These are phyloP conservation scores for Diphasiastrum complanatum DNA, from an alignment of 83 land plant genomes.

Conservation along the genomic window DNA sequence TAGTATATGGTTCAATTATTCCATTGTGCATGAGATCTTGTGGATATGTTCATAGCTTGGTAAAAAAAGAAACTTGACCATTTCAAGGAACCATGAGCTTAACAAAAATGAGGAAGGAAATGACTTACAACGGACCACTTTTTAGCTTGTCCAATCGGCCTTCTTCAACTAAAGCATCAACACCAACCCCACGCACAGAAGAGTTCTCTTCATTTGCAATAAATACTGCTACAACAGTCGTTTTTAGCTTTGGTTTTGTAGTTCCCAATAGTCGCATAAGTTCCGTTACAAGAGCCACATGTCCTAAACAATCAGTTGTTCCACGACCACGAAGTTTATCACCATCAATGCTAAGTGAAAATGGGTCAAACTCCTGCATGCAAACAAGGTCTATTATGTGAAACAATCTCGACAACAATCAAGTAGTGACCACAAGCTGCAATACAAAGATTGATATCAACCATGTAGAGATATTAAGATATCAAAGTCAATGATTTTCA, in stretches of 20 bases:
- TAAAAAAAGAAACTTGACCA: no score
- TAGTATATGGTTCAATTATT: no score
- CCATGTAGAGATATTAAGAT: no score
- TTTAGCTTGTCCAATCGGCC: conserved; percentile 73
- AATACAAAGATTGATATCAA: no score
- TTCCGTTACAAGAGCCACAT: conserved; percentile 85
- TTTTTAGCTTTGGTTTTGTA: conserved; percentile 53
- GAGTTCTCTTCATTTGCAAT: conserved; percentile 93
- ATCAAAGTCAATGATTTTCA: no score
- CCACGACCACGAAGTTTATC: conserved; percentile 81
- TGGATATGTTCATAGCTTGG: no score
- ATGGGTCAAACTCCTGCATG: conserved; percentile 91
- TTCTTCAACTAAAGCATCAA: conserved; percentile 71
- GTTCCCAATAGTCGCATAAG: conserved; percentile 65
- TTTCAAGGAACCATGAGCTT: no score
- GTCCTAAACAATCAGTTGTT: conserved; percentile 92
- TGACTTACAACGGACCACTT: conserved; percentile 75
- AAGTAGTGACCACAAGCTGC: no score
- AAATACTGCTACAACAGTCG: conserved; percentile 82
- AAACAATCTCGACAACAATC: no score
- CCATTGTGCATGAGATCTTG: no score
- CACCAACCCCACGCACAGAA: conserved; percentile 61
- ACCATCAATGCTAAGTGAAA: conserved; percentile 76
- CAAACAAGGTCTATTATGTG: no score
- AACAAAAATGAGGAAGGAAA: no score